A percentile compares a stretch with the other conserved stretches of the same genome.
Evolutionary conservation across 2,329 filamentous ascomycete species (phyloP).

Genomic region (Ampelomyces quisqualis): DNA sequence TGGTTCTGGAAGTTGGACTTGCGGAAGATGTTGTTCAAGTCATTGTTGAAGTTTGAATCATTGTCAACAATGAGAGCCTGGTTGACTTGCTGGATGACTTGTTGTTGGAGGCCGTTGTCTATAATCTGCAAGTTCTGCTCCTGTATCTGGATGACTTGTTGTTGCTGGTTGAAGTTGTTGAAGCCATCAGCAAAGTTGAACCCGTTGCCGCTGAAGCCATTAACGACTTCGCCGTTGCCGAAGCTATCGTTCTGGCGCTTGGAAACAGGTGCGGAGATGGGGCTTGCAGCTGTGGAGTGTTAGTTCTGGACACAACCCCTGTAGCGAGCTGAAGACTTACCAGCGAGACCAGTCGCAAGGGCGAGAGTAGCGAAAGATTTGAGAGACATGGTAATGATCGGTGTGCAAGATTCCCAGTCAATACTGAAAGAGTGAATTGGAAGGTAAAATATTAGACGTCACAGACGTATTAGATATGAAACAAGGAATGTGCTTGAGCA

Average conservation of each 20-base stretch:
- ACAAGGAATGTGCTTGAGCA: slow-evolving; percentile 24
- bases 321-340: slow-evolving; percentile 16
- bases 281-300: slow-evolving; percentile 27
- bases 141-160: slow-evolving; percentile 32
- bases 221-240: slow-evolving; percentile 16
- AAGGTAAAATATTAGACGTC: slow-evolving; percentile 34
- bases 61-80: slow-evolving; percentile 34
- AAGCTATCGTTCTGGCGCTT: slow-evolving; percentile 16
- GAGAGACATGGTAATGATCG: slow-evolving; percentile 31
- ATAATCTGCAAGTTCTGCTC: slow-evolving; percentile 30
- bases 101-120: slow-evolving; percentile 27
- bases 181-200: slow-evolving; percentile 38
- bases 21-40: slow-evolving; percentile 38
- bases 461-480: slow-evolving; percentile 28
- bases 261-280: slow-evolving; percentile 22
- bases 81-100: slow-evolving; percentile 30
- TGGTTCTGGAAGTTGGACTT: slow-evolving; percentile 28
- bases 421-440: slow-evolving; percentile 27
- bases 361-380: slow-evolving; percentile 28
- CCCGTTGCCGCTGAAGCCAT: slow-evolving; percentile 21
- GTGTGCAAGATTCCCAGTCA: slow-evolving; percentile 18
- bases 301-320: slow-evolving; percentile 7
- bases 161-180: slow-evolving; percentile 34
- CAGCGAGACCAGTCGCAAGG: slow-evolving; percentile 38
- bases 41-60: slow-evolving; percentile 31